Conservation (phyloP, 495 filamentous ascomycete genomes). For the Neurospora sp. region DNA sequence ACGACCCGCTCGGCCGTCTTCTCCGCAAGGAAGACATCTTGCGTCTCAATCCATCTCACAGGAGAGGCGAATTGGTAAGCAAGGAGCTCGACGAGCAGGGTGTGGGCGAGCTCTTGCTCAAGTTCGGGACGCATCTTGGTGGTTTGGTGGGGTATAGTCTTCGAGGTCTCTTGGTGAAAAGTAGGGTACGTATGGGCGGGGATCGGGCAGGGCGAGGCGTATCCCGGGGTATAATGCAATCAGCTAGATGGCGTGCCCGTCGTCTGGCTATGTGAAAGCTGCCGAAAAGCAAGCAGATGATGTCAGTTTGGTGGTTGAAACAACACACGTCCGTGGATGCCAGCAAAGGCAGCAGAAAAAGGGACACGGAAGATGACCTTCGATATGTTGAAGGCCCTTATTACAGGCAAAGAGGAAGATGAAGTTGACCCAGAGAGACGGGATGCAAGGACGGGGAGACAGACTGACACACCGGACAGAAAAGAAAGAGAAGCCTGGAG, state of each 20-base stretch:
- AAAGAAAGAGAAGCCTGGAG: neutral
- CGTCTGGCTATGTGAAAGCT: neutral
- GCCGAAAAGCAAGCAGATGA: neutral
- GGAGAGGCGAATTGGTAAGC: slow-evolving; percentile 99
- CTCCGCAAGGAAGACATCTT: slow-evolving; percentile 97
- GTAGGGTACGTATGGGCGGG: neutral
- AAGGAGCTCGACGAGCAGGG: slow-evolving; percentile 91
- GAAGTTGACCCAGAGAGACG: neutral
- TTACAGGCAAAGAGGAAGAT: neutral
- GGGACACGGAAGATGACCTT: neutral
- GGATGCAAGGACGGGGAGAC: neutral
- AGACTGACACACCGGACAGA: neutral
- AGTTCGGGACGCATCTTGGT: slow-evolving; percentile 89
- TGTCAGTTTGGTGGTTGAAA: neutral
- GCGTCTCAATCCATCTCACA: slow-evolving; percentile 98
- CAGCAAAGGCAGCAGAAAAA: neutral
- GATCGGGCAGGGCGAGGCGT: neutral
- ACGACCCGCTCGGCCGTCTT: slow-evolving; percentile 94
- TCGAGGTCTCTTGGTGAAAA: neutral
- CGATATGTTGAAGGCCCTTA: neutral
- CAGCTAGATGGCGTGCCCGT: neutral
- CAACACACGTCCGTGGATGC: neutral
- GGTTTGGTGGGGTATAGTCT: neutral
- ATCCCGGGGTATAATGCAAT: neutral
- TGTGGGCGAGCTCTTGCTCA: slow-evolving; percentile 97